Evolutionary conservation across 1,284 basidiomycete species (phyloP), one percentile per base, ranked within the genome.

Genomic region (Ganoderma leucocontextum): DNA sequence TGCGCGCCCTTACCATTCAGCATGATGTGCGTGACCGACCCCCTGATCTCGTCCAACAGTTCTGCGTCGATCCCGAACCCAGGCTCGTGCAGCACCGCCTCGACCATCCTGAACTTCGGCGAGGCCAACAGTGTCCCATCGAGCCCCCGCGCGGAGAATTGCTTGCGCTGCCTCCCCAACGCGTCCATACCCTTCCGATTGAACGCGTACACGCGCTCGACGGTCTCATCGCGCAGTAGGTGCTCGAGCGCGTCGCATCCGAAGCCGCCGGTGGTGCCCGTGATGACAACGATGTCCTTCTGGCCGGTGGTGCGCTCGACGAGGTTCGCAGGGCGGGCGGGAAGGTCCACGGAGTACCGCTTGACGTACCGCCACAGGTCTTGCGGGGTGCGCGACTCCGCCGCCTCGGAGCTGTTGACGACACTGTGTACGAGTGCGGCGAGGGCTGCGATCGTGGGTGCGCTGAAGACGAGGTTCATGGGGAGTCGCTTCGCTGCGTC

Each of bases 381-480:
- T 1, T 62, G 49, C 0, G 69, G 52, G 9, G 69, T 65, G 72
- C 74, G 63, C 19, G 60, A 35, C 15, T 33, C 55, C 17, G 62
- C 61, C 4, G 25, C 25, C 2, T 36, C 52, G 12, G 19, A 39
- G 6, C 22, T 58, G 25, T 38, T 53, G 25, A 47, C 62, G 44
- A 36, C 9, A 39, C 12, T 15, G 62, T 22, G 66, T 59, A n/a
- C 70, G 36, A 7, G 15, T 9, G 36, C 47, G 2, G 79, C 74
- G 19, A 83, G 77, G 2, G 69, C 42, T 6, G 67, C 53, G 64
- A 83, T 79, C 6, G 78, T 76, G 0, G 82, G 82, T 44, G 79
- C 44, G 22, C 77, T 69, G 68, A 82, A 84, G 38, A 84, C 81
- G 63, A 83, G 75, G 66, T 78, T 78, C 4, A 72, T 65, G 1